Percentiles rank a stretch among this genome's conserved stretches.
Conservation (phyloP, 2,329 filamentous ascomycete species). For the Pestalotiopsis sp. region DNA sequence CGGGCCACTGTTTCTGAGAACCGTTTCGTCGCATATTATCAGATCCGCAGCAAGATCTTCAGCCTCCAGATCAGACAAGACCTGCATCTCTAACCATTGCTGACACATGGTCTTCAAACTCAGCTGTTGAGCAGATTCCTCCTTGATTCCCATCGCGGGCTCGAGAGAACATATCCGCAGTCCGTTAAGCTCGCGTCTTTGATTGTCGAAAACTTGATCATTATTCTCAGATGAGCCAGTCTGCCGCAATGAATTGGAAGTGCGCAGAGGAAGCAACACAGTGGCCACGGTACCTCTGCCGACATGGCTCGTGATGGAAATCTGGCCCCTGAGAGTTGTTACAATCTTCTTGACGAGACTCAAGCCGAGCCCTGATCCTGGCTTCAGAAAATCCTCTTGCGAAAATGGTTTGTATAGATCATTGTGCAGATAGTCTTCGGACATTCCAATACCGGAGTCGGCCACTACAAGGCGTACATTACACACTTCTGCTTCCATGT, state of each 20-base stretch:
- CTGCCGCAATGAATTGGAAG: background rate
- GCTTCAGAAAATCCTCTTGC: conserved; percentile 63
- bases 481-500: background rate
- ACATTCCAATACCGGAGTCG: conserved; percentile 70
- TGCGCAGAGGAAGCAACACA: background rate
- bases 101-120: no score
- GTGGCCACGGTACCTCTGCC: background rate
- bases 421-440: conserved; percentile 61
- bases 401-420: conserved; percentile 65
- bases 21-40: no score
- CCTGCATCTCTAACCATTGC: no score
- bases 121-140: no score
- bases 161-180: conserved; percentile 27
- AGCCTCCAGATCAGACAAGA: no score
- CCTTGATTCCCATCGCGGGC: no score
- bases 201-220: background rate
- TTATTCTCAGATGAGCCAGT: background rate
- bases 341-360: conserved; percentile 64
- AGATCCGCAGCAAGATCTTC: no score
- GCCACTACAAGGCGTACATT: conserved; percentile 21
- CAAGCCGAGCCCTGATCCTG: conserved; percentile 66
- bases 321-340: conserved; percentile 17
- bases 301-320: conserved; percentile 21
- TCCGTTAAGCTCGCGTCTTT: conserved; percentile 14
- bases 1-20: no score